Percentiles rank a stretch among this genome's conserved stretches.
phyloP scores from a whole-genome alignment of 225 moss, liverwort and hornwort genomes.

The Bryoerythrophyllum caledonicum region DNA sequence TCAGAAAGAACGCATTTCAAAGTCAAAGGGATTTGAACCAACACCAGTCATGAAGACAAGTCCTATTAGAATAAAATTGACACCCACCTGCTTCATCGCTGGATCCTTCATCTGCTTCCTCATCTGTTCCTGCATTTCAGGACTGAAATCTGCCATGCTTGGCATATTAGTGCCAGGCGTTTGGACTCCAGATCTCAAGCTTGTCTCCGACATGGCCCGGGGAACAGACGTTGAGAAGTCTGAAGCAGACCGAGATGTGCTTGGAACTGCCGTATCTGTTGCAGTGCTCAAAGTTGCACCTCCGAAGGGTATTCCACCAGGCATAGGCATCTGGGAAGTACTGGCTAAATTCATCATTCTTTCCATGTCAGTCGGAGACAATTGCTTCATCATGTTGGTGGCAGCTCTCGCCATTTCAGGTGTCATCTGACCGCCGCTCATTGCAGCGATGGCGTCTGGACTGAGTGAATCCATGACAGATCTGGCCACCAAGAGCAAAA shows the following conservation, averaged over 20 bases:
- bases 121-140: constrained; percentile 94
- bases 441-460: constrained; percentile 80
- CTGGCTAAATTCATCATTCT: constrained; percentile 81
- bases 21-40: constrained; percentile 1
- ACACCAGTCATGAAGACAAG: constrained; percentile 17
- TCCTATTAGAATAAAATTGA: constrained; percentile 9
- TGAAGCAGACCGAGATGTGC: constrained; percentile 47
- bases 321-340: constrained; percentile 48
- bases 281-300: constrained; percentile 18
- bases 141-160: constrained; percentile 92
- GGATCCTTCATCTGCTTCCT: constrained; percentile 96
- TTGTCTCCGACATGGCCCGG: constrained; percentile 34
- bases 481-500: constrained; percentile 43
- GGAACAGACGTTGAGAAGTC: constrained; percentile 29
- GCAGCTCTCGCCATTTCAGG: constrained; percentile 94
- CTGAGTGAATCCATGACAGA: constrained; percentile 66
- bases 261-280: constrained; percentile 34
- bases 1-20: neutral
- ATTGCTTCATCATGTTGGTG: constrained; percentile 79
- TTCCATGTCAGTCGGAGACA: constrained; percentile 88
- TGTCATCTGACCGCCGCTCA: constrained; percentile 91
- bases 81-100: constrained; percentile 88
- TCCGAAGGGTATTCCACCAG: constrained; percentile 41
- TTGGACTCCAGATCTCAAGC: constrained; percentile 39
- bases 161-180: constrained; percentile 83